Base-by-base conservation (phyloP, 371 early-diverging fungal species). In the Syncephalastrum monosporum region DNA sequence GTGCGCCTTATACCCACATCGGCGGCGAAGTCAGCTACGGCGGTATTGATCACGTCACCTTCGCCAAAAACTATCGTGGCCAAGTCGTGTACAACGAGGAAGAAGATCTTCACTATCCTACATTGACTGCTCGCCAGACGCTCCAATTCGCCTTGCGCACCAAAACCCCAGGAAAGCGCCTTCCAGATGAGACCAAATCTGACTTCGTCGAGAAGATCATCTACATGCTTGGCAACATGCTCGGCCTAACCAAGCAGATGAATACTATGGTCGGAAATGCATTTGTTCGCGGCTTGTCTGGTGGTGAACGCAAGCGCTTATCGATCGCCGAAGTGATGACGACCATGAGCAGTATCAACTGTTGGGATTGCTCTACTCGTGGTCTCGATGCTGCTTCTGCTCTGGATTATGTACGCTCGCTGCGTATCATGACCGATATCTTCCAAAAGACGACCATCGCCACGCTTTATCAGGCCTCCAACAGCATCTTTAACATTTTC, bases 311-410 rank as follows among this genome's bases (percentile, higher is more conserved):
- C 61, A 90, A 91, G 79, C 76, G 91, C 50, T 64, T 84, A 19
- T 67, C 79, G 6, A 86, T 89, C 42, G 90, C 84, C 13, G 82
- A 82, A 61, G 88, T 91, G 67, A 77, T 92, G 14, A 72, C 90
- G 7, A 74, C 85, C 23, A 69, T 70, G 44, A 74, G 81, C 8
- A 65, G 74, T 25, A 69, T 86, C 50, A 77, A 83, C 43, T 72
- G 86, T 45, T 81, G 86, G 75, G 89, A 91, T 57, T 88, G 86
- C 52, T 80, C 84, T 23, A 87, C 87, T 4, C 81, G 79, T 47
- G 91, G 90, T 43, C 66, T 92, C 25, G 94, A 93, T 70, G 77
- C 87, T 14, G 82, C 87, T 47, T 88, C 87, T 23, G 90, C 92
- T 41, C 66, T 85, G 5, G 82, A 84, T 54, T 82, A 83, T 44